phyloP scores from a whole-genome alignment of 805 yeast species.

The Wickerhamomyces kurtzmanii region DNA sequence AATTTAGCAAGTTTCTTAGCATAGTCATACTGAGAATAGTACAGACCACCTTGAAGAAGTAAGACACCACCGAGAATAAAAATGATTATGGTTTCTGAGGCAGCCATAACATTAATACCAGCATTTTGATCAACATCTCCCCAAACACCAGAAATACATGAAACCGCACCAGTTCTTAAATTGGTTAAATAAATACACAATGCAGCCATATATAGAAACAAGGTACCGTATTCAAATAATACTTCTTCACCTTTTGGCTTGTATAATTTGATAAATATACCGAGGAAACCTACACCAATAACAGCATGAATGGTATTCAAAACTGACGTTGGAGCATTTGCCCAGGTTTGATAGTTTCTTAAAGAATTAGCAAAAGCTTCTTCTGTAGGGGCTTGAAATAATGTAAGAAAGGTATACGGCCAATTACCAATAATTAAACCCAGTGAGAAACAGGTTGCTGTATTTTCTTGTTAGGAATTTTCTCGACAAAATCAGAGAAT shows the following conservation, averaged over 20 bases:
- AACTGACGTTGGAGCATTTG: slow-evolving; percentile 47
- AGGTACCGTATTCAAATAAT: slow-evolving; percentile 83
- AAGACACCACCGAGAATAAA: slow-evolving; percentile 70
- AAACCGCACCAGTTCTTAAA: slow-evolving; percentile 67
- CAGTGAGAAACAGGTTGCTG: slow-evolving; percentile 61
- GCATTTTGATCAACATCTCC: slow-evolving; percentile 85
- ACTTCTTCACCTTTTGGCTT: slow-evolving; percentile 81
- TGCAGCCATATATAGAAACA: slow-evolving; percentile 63
- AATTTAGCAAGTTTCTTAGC: slow-evolving; percentile 24
- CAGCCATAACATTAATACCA: slow-evolving; percentile 88
- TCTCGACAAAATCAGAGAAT: neutral
- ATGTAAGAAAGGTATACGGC: slow-evolving; percentile 71
- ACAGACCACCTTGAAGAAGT: slow-evolving; percentile 78
- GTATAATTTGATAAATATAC: slow-evolving; percentile 68
- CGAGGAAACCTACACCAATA: slow-evolving; percentile 56
- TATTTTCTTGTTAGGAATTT: neutral
- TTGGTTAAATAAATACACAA: slow-evolving; percentile 80
- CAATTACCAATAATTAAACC: slow-evolving; percentile 74
- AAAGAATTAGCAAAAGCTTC: slow-evolving; percentile 53
- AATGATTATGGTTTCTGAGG: slow-evolving; percentile 71
- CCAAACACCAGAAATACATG: slow-evolving; percentile 71
- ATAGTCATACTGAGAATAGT: slow-evolving; percentile 68
- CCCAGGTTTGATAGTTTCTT: slow-evolving; percentile 69
- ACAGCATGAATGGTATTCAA: slow-evolving; percentile 56
- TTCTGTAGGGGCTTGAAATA: slow-evolving; percentile 53